Base-by-base conservation (phyloP, 2,329 filamentous ascomycete species). In the Dichotomopilus funicola region DNA sequence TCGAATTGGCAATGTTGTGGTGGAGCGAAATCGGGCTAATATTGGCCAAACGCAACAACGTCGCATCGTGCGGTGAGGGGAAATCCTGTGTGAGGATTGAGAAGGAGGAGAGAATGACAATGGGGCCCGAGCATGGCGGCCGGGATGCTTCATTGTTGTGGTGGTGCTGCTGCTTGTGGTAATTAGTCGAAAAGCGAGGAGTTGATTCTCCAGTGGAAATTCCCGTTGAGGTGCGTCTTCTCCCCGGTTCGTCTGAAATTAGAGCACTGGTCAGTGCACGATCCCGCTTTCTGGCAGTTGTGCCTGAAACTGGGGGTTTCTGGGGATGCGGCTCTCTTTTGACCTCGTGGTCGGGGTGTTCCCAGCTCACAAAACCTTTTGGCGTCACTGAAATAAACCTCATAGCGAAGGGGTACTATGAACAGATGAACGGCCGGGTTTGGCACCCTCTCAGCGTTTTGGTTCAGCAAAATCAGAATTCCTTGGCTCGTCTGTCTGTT, bases 251-350 rank as follows among this genome's bases (percentile, higher is more conserved):
- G 19, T 48, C 34, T 43, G 46, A 44, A 49, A n/a, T 49, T 49
- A 31, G 38, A 36, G n/a, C 41, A 37, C 46, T 58, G 57, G 53
- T 51, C 61, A 61, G 54, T 60, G 59, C 61, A 27, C 56, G 46
- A 36, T 47, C 56, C 53, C 47, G 41, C 51, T 44, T 37, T 13
- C 19, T 10, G 19, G 42, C 8, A 33, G 48, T 54, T 48, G 44
- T 54, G 49, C 54, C 52, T 49, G 50, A 43, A 44, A 38, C 38
- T 34, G 13, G 35, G 8, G 43, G 52, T 55, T 59, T 60, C 58
- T 54, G 48, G 55, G 56, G 54, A 41, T 50, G 55, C 54, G 55
- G 58, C 54, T 58, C 13, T 36, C 45, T 8, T 37, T 10, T 27
- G 19, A 27, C 19, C 19, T 27, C 19, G 19, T 27, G 19, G 19